Evolutionary conservation across 148 eudicot species (phyloP).

Genomic region (Persicaria tinctoria): DNA sequence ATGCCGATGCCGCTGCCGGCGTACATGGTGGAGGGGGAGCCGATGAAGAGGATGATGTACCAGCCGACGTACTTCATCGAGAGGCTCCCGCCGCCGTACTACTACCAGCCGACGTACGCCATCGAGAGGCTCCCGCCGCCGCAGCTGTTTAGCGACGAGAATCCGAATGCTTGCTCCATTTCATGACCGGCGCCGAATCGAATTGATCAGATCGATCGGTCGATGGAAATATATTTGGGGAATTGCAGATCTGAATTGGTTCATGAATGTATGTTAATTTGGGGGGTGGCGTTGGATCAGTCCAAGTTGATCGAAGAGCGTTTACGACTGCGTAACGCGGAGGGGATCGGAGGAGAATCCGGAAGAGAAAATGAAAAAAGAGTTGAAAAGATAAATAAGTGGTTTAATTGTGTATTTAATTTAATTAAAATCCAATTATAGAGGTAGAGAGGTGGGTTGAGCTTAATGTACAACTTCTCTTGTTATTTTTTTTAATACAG

Average conservation of each 20-base stretch:
- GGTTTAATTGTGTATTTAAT: no score
- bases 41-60: constrained; percentile 13
- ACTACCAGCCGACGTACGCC: constrained; percentile 57
- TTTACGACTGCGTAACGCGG: no score
- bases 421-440: no score
- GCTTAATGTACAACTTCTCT: constrained; percentile 4
- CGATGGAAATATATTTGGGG: no score
- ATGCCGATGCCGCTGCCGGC: constrained; percentile 5
- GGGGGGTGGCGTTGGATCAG: no score
- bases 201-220: no score
- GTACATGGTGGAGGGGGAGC: neutral
- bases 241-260: no score
- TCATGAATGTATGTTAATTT: no score
- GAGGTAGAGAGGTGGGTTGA: neutral
- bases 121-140: constrained; percentile 91
- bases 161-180: constrained; percentile 88
- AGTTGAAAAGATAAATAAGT: no score
- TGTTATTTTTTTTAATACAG: neutral
- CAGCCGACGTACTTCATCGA: constrained; percentile 62
- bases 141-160: constrained; percentile 89
- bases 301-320: no score
- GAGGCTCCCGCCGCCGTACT: constrained; percentile 77
- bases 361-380: no score
- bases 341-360: no score
- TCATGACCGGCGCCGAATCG: constrained; percentile 18